A percentile compares a stretch with the other conserved stretches of the same genome.
phyloP scores from a whole-genome alignment of 75 land plant species.

The Cunninghamia lanceolata region DNA sequence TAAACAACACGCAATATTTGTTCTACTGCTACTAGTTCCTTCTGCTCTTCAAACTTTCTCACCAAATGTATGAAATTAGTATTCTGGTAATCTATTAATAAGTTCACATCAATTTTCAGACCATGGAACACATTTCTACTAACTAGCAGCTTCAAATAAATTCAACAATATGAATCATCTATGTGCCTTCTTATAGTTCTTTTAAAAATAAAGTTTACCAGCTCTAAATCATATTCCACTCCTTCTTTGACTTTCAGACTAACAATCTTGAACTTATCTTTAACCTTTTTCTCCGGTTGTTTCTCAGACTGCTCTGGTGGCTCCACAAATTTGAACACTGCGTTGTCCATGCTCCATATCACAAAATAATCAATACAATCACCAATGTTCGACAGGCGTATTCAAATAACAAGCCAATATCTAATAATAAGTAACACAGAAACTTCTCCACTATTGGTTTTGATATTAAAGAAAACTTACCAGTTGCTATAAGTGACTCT shows the following conservation, averaged over 20 bases:
- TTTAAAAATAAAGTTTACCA: slow-evolving; percentile 23
- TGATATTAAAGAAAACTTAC: slow-evolving; percentile 16
- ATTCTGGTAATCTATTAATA: not conserved
- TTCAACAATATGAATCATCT: not conserved
- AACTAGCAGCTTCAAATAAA: not conserved
- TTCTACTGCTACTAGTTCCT: slow-evolving; percentile 75
- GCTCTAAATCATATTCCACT: slow-evolving; percentile 38
- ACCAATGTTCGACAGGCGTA: not conserved
- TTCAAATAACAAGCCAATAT: not conserved
- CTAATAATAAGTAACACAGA: not conserved
- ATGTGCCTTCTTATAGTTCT: not conserved
- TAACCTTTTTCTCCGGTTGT: slow-evolving; percentile 30
- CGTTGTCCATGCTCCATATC: slow-evolving; percentile 3
- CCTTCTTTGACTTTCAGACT: slow-evolving; percentile 46
- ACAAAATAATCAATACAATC: not conserved
- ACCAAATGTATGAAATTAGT: not conserved
- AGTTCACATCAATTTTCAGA: slow-evolving; percentile 5
- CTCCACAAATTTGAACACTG: slow-evolving; percentile 56
- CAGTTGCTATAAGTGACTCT: slow-evolving; percentile 49
- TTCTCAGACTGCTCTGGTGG: slow-evolving; percentile 42
- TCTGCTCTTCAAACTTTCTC: slow-evolving; percentile 88
- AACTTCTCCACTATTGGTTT: not conserved
- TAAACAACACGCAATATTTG: slow-evolving; percentile 79
- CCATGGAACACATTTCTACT: not conserved
- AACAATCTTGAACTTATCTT: slow-evolving; percentile 54